These are phyloP conservation scores for Magnaporthiopsis incrustans DNA, from an alignment of 2,329 filamentous ascomycete species.

Conservation along the genomic window DNA sequence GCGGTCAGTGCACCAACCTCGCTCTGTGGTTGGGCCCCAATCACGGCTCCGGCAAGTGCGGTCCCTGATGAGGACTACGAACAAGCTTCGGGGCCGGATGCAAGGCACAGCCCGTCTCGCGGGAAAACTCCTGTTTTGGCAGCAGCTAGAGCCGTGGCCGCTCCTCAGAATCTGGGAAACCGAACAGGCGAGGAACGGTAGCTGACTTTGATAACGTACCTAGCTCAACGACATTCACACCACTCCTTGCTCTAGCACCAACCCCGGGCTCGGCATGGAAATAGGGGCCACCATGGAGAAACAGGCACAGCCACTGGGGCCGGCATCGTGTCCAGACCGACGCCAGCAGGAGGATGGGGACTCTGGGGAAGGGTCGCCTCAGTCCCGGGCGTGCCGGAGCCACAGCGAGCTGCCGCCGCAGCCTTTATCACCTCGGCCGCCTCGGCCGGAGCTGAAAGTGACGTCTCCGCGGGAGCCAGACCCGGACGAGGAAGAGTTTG, in stretches of 20 bases:
- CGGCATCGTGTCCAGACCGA: not conserved
- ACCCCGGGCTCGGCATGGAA: not conserved
- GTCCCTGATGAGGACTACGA: not conserved
- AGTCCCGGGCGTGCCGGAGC: no score
- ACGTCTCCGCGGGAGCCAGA: not conserved
- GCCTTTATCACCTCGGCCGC: not conserved
- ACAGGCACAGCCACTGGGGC: not conserved
- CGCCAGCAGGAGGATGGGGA: not conserved
- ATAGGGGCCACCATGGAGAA: not conserved
- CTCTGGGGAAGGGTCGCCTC: no score
- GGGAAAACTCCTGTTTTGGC: not conserved
- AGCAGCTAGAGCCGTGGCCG: not conserved
- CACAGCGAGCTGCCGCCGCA: not conserved
- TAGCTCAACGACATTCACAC: not conserved
- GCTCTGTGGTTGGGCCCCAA: not conserved
- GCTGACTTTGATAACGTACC: not conserved
- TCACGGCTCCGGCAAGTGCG: not conserved
- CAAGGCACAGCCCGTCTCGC: not conserved
- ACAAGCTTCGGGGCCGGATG: not conserved
- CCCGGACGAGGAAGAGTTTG: constrained; percentile 24
- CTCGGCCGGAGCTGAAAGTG: not conserved
- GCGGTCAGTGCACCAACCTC: not conserved
- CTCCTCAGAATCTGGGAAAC: not conserved
- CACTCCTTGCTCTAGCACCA: not conserved
- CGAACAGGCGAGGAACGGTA: not conserved